A percentile compares a stretch with the other conserved stretches of the same genome.
Conservation (phyloP, 1,139 yeast species). For the Nakaseomyces uthaithaninus region DNA sequence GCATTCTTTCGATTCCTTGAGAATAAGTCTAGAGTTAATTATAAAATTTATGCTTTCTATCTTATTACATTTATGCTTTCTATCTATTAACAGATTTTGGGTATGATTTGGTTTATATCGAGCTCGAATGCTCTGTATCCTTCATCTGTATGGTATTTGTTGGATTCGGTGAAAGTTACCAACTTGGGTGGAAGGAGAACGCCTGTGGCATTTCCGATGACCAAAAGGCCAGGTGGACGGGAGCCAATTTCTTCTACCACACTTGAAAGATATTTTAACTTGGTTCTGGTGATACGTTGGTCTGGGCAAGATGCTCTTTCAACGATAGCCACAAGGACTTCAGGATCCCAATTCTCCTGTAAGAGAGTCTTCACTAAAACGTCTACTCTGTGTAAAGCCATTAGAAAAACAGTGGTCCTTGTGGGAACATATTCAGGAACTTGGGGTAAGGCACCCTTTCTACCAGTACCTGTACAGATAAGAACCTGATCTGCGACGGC, state of each 20-base stretch:
- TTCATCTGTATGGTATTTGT: constrained; percentile 44
- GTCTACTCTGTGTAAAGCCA: constrained; percentile 80
- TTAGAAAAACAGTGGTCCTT: constrained; percentile 79
- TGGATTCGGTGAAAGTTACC: constrained; percentile 24
- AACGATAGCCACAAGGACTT: constrained; percentile 73
- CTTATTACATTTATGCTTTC: too few species aligned
- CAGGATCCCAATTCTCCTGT: constrained; percentile 56
- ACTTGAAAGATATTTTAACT: constrained; percentile 53
- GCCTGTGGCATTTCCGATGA: constrained; percentile 74
- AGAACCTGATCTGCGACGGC: constrained; percentile 89
- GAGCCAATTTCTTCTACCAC: constrained; percentile 80
- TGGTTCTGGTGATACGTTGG: constrained; percentile 76
- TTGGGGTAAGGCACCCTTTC: constrained; percentile 72
- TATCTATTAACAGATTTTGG: neutral
- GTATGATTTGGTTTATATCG: constrained; percentile 8
- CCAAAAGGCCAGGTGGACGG: constrained; percentile 86
- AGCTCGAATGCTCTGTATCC: constrained; percentile 36
- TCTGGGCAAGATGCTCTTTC: constrained; percentile 94
- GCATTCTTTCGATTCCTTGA: too few species aligned
- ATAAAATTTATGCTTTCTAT: too few species aligned
- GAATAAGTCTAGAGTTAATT: too few species aligned
- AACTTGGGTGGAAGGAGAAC: constrained; percentile 37
- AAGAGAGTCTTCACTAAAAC: constrained; percentile 56
- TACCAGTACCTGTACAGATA: constrained; percentile 91
- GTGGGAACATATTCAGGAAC: constrained; percentile 65